Percentiles rank a stretch among this genome's conserved stretches.
These are phyloP conservation scores for Yamadazyma mexicana DNA, from an alignment of 1,139 yeast species.

Conservation along the genomic window DNA sequence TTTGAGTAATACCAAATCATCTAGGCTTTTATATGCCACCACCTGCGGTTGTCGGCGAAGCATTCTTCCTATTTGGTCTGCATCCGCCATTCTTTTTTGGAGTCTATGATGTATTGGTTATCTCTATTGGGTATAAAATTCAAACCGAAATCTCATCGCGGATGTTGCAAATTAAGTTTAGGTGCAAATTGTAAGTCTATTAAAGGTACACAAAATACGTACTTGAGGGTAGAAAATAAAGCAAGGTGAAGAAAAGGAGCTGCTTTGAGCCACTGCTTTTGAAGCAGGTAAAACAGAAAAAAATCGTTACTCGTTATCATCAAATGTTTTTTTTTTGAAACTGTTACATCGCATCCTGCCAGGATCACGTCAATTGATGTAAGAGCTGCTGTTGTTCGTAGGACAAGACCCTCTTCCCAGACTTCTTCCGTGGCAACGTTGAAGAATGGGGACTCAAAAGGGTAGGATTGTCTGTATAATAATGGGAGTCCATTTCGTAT, in stretches of 20 bases:
- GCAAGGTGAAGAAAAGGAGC: background rate
- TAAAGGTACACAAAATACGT: background rate
- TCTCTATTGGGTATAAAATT: too few species aligned
- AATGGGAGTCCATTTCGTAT: constrained; percentile 12
- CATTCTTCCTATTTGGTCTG: constrained; percentile 11
- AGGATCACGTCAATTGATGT: constrained; percentile 14
- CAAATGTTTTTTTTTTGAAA: too few species aligned
- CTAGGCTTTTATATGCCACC: constrained; percentile 54
- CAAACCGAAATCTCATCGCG: constrained; percentile 1
- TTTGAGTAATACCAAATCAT: constrained; percentile 55
- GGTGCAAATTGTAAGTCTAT: background rate
- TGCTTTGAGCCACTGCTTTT: too few species aligned
- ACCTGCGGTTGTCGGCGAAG: constrained; percentile 40
- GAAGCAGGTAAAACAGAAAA: too few species aligned
- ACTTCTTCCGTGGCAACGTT: background rate
- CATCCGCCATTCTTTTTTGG: constrained; percentile 3
- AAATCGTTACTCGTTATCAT: too few species aligned
- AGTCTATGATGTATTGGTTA: background rate
- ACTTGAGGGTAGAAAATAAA: background rate
- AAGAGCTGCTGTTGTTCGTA: constrained; percentile 23
- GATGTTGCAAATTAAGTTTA: background rate
- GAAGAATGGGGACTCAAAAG: constrained; percentile 9
- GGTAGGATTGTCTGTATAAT: constrained; percentile 5
- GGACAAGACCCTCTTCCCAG: constrained; percentile 16
- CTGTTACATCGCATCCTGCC: too few species aligned